Base-by-base conservation (phyloP, 2,329 filamentous ascomycete genomes). In the Paecilomyces variotii region DNA sequence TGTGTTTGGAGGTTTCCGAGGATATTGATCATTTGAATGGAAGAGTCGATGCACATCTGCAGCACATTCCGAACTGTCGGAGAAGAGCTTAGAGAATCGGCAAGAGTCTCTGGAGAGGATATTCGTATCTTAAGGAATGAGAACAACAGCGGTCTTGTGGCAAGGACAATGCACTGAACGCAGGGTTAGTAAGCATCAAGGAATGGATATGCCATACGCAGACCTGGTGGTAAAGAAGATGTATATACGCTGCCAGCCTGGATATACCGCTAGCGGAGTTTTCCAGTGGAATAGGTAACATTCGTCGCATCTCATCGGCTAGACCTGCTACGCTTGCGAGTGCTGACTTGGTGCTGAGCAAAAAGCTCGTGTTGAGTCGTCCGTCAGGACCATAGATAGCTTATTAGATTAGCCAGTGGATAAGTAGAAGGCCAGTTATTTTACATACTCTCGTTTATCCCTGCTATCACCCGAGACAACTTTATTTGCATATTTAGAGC, bases 401-500 rank as follows among this genome's bases (percentile, higher is more conserved):
- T 78, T 34, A 14, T 26, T 6, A 32, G 19, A 4, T 10, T 24
- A 55, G 34, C 14, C 27, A 19, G 53, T 25, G 4, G 7, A 45
- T n/a, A 19, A 19, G 12, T 7, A 7, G 4, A 19, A 45, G n/a
- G n/a, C 2, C 12, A n/a, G 3, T 6, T 39, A 9, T 3, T 61
- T 19, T 9, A 68, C 75, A 66, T 66, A 79, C 78, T 78, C 56
- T 71, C 73, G 12, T 78, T 71, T 25, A 80, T 79, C 24, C 76
- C 71, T 1, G 77, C 74, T 35, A 78, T 75, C 12, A 78, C 74
- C 45, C 74, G 72, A 2, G 77, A 77, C 34, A 81, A 67, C 57
- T 77, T 77, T 54, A 81, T 77, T 52, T 81, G 76, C 65, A 80
- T 75, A 10, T 69, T 68, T 14, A 80, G 64, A 1, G 74, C 76